Base-by-base conservation (phyloP, 768 basidiomycete species). In the Tubosaeta brunneosetosa region DNA sequence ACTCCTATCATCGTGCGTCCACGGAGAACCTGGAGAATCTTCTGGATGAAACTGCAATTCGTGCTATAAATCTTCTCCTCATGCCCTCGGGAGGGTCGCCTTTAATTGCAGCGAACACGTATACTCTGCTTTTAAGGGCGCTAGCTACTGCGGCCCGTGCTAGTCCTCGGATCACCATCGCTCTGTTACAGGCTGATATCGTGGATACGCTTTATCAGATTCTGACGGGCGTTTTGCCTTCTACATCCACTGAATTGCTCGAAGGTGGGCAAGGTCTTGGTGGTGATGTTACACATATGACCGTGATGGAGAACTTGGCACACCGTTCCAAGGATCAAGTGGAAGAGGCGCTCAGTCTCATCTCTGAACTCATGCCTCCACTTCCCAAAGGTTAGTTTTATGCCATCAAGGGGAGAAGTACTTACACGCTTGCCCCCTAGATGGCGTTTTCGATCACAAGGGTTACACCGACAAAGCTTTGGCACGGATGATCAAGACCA, bases 311-410 rank as follows among this genome's bases (percentile, higher is more conserved):
- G 72, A 98, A 95, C 67, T 74, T 99, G 42, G 93, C 93, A 1
- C 94, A 97, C 68, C 80, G 94, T 27, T 90, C 97, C 4, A 98
- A 98, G 71, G 97, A 99, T 54, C 94, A 97, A 67, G 83, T 98
- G 6, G 94, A 97, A 70, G 97, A 99, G 70, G 85, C 91, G 0
- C 74, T 99, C 34, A 86, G 86, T 56, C 78, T 98, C 36, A 76
- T 95, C 32, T 88, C 89, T 22, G 97, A 99, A 66, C 73, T 99
- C 13, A 81, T 99, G 70, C 97, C 97, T 1, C 92, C 97, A 9
- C 71, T 94, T 36, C 91, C 94, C 0, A 93, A 90, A 82, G 93
- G 33, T 73, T 34, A 44, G 9, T 22, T 44, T 7, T 10, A 16
- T 44, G 6, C 42, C 6, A 50, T 1, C 33, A 29, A n/a, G n/a